Evolutionary conservation across 352 stramenopile genomes (phyloP).

Genomic region (Thalassiosira hispida): DNA sequence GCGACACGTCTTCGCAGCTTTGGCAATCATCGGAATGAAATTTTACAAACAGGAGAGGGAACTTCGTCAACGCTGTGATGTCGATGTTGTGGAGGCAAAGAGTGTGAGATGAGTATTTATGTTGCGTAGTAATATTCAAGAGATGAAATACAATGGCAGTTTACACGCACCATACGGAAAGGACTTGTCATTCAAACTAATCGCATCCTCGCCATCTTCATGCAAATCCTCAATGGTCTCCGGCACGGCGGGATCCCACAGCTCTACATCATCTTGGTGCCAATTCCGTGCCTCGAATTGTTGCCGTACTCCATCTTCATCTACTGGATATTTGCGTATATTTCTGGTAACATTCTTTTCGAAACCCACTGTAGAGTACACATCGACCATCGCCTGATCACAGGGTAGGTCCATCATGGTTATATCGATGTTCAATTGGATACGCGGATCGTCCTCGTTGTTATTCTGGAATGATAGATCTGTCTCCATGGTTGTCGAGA

Average conservation of each 20-base stretch:
- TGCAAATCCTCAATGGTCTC: constrained; percentile 74
- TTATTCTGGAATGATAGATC: constrained; percentile 63
- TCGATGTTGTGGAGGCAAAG: constrained; percentile 7
- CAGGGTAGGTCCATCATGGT: constrained; percentile 82
- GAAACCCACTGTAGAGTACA: constrained; percentile 63
- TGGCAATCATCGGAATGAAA: constrained; percentile 56
- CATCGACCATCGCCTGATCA: constrained; percentile 71
- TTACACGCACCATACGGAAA: constrained; percentile 59
- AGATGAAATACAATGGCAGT: constrained; percentile 4
- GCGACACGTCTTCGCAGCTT: constrained; percentile 61
- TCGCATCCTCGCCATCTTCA: constrained; percentile 71
- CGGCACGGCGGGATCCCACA: constrained; percentile 64
- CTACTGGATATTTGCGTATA: constrained; percentile 55
- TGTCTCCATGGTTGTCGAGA: constrained; percentile 54
- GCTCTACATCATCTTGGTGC: constrained; percentile 65
- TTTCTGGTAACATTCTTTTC: constrained; percentile 77
- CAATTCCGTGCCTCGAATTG: constrained; percentile 48
- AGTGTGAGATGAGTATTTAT: constrained; percentile 46
- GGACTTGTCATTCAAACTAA: constrained; percentile 63
- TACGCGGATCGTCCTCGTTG: constrained; percentile 40
- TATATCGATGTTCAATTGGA: constrained; percentile 79
- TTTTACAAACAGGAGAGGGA: constrained; percentile 54
- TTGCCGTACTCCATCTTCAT: constrained; percentile 45
- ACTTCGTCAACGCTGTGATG: constrained; percentile 36
- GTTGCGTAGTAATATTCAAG: constrained; percentile 54